Base-by-base conservation (phyloP, 2,329 filamentous ascomycete species). In the Colletotrichum navitas region DNA sequence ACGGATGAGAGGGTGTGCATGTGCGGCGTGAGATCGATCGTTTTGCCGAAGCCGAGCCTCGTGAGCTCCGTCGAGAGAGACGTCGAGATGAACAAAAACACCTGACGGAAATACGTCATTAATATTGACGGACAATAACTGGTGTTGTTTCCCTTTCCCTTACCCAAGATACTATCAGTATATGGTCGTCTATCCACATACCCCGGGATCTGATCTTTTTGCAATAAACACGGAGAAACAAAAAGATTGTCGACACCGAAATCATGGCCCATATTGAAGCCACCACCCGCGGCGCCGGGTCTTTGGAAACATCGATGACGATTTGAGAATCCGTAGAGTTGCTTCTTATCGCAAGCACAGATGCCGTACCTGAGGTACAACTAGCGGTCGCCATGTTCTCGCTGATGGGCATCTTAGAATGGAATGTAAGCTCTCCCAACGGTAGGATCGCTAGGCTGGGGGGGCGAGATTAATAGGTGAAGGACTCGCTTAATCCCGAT, bases 171-270 rank as follows among this genome's bases (percentile, higher is more conserved):
- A 70, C 39, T 24, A 73, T 62, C 16, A 77, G 64, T 10, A 76
- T 54, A n/a, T 73, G 74, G 71, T 77, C 76, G 49, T 77, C 76
- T 65, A 70, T 74, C 74, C 75, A 76, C 6, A 77, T 56, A 7
- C 60, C 56, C 11, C 74, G 60, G 2, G 65, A 63, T 12, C 72
- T 65, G 34, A 68, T 69, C 5, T 68, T 47, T 34, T 75, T 76
- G 73, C 74, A 76, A 32, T 76, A 77, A 5, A 77, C 54, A 26
- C 76, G 69, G 8, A 75, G 68, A 39, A 63, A 62, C 1, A 77
- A 47, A 36, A 75, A 74, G 4, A 67, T 16, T 0, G 68, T 66
- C 12, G 68, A 65, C 2, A 73, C 41, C 7, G 63, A 62, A 5
- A 72, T 59, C 72, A 74, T 74, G n/a, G 45, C 21, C 72, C 73